These are phyloP conservation scores for Blumeria graminis DNA, from an alignment of 2,329 filamentous ascomycete genomes.

Conservation along the genomic window DNA sequence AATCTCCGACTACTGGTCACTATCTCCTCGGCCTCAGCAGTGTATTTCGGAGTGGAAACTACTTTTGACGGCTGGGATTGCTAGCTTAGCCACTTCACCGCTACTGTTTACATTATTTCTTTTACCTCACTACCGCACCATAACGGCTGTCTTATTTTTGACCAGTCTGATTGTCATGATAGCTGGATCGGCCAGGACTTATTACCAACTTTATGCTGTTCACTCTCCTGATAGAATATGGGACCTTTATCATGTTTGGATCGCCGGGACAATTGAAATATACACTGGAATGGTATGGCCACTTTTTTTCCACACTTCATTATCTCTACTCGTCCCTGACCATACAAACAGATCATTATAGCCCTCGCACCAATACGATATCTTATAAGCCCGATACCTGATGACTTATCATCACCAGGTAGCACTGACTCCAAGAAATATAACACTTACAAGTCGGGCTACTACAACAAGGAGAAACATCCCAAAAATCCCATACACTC, in stretches of 20 bases:
- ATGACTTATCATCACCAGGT: not conserved
- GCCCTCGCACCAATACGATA: not conserved
- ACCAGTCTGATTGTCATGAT: not conserved
- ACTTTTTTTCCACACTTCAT: not conserved
- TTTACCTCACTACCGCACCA: not conserved
- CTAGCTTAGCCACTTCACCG: not conserved
- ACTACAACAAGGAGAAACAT: not conserved
- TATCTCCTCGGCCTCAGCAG: not conserved
- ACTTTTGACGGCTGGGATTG: not conserved
- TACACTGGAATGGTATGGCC: not conserved
- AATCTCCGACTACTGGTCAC: not conserved
- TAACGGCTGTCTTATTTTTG: not conserved
- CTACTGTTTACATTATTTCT: not conserved
- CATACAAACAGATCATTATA: not conserved
- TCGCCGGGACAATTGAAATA: not conserved
- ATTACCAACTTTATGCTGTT: not conserved
- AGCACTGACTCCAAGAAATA: not conserved
- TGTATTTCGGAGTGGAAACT: not conserved
- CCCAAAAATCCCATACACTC: not conserved
- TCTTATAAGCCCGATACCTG: not conserved
- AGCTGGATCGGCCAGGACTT: not conserved
- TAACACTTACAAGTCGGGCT: not conserved
- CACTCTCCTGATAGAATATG: not conserved
- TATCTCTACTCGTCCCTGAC: not conserved
- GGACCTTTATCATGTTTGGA: not conserved